Base-by-base conservation (phyloP, 2,329 filamentous ascomycete species). In the Fusarium denticulatum region DNA sequence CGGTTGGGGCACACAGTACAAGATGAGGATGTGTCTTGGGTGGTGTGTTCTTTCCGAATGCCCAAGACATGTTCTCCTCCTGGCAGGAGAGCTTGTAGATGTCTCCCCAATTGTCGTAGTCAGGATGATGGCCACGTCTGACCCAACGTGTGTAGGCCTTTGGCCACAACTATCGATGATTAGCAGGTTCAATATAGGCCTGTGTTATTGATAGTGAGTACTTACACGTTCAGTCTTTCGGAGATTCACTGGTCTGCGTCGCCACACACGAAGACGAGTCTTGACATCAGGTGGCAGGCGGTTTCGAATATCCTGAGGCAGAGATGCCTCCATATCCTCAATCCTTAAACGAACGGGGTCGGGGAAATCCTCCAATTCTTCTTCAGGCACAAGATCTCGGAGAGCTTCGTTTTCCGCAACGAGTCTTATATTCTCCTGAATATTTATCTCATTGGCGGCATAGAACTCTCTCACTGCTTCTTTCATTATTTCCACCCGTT, bases 11-110 rank as follows among this genome's bases (percentile, higher is more conserved):
- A 14, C 66, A 30, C 8, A 78, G 46, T 3, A 8, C 52, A 2
- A 79, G 49, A 5, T 61, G 39, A 0, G 77, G 77, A 14, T 78
- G 73, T 24, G 46, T 64, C 42, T 69, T 50, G 1, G 15, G 37
- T n/a, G 50, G 18, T 10, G 2, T 57, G 0, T 1, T 7, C 15
- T 39, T 14, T 5, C 50, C 28, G 18, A 73, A 64, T 1, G 30
- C 30, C 37, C 52, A 71, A 8, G 68, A 62, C 47, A 75, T 75
- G 37, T 79, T 79, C 26, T 74, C 68, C 20, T 79, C 76, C 3
- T 22, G 53, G 52, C 77, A 79, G 1, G 55, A 53, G 8, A 72
- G 47, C 13, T 34, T 65, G 63, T 74, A 72, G 32, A 79, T 10
- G 0, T 62, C 32, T 18, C 64, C 53, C 61, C 72, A 77, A 5